Conservation (phyloP, 805 yeast species). For the Wickerhamomyces mucosus region DNA sequence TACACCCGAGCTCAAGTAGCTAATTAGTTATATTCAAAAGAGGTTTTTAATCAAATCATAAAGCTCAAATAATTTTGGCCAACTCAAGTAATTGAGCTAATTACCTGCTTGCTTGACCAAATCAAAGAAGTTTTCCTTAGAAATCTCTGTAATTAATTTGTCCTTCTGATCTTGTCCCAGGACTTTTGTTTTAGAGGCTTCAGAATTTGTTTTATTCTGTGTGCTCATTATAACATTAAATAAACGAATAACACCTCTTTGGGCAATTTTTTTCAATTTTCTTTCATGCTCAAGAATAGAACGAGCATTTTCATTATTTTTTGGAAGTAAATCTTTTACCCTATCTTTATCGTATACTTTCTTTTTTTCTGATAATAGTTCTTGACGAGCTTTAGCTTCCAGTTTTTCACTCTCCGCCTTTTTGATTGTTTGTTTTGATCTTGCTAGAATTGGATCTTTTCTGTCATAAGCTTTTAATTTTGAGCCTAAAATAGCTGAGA, state of each 20-base stretch:
- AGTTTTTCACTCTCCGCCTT: conserved; percentile 73
- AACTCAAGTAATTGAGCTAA: no score
- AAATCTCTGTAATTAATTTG: conserved; percentile 62
- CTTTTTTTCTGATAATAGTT: conserved; percentile 62
- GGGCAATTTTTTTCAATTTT: conserved; percentile 69
- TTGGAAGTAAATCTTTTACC: conserved; percentile 57
- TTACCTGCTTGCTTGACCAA: conserved; percentile 74
- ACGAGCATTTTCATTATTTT: conserved; percentile 48
- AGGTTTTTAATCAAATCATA: background rate
- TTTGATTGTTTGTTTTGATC: conserved; percentile 62
- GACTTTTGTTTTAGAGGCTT: conserved; percentile 36
- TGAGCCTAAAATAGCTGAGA: conserved; percentile 76
- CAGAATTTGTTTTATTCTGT: conserved; percentile 52
- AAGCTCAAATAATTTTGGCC: background rate
- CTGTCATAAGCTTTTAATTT: conserved; percentile 83
- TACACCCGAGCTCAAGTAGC: no score
- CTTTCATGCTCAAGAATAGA: conserved; percentile 57
- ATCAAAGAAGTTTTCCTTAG: conserved; percentile 85
- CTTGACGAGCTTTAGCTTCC: conserved; percentile 74
- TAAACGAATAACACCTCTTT: conserved; percentile 76
- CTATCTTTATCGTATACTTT: conserved; percentile 57
- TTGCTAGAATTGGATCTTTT: conserved; percentile 81
- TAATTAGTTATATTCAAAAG: background rate
- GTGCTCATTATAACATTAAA: conserved; percentile 79
- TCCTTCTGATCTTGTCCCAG: conserved; percentile 37